Evolutionary conservation across 2,329 filamentous ascomycete genomes (phyloP).

Genomic region (Knufia fluminis): DNA sequence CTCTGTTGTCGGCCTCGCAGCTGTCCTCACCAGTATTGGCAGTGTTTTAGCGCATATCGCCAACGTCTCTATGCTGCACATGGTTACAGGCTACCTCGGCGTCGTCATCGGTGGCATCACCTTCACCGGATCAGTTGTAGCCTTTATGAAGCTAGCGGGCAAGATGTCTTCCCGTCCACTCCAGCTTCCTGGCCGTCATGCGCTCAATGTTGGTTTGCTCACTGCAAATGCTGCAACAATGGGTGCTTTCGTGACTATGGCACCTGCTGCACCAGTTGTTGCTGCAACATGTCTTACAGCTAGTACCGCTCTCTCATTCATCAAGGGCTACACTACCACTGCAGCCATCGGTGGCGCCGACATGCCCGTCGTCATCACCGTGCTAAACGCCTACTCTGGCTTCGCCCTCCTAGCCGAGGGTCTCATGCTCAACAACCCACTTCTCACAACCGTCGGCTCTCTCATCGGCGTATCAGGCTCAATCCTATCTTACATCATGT

Average conservation of each 20-base stretch:
- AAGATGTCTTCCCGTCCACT: constrained; percentile 71
- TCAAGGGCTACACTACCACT: constrained; percentile 81
- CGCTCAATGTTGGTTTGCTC: constrained; percentile 65
- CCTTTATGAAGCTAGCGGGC: constrained; percentile 77
- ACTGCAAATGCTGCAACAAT: constrained; percentile 72
- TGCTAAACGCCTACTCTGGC: constrained; percentile 82
- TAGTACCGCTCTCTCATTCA: constrained; percentile 68
- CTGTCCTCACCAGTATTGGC: constrained; percentile 78
- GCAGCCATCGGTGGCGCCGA: constrained; percentile 86
- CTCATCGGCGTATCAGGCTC: constrained; percentile 83
- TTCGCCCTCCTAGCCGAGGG: constrained; percentile 86
- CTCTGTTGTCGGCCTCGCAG: constrained; percentile 80
- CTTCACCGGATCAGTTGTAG: constrained; percentile 83
- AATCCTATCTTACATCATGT: constrained; percentile 80
- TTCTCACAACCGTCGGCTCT: constrained; percentile 75
- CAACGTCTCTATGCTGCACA: constrained; percentile 63
- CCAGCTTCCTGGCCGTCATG: constrained; percentile 62
- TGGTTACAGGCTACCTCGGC: constrained; percentile 77
- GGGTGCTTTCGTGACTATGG: constrained; percentile 73
- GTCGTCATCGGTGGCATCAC: constrained; percentile 82
- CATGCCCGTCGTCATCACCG: constrained; percentile 87
- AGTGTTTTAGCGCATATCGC: constrained; percentile 66
- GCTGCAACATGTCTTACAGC: constrained; percentile 69
- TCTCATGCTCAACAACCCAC: constrained; percentile 80
- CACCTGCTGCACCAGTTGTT: constrained; percentile 67